These are phyloP conservation scores for Acanthamoeba castellanii DNA, from an alignment of 208 protist species.

Conservation along the genomic window DNA sequence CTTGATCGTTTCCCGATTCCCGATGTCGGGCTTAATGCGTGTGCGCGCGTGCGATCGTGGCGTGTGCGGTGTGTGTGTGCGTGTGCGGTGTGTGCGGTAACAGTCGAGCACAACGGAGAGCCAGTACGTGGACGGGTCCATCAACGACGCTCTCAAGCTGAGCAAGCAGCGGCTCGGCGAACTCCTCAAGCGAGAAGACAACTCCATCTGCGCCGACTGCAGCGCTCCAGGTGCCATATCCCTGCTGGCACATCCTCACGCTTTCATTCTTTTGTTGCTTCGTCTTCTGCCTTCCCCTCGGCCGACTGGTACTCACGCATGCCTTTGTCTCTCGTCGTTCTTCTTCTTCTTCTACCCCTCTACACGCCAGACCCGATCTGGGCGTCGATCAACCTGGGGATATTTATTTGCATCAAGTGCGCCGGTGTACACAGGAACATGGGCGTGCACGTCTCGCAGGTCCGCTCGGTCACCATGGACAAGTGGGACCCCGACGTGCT, in stretches of 20 bases:
- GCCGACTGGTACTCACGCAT: not conserved
- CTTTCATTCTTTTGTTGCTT: too few relatives aligned
- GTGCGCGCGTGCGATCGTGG: not conserved
- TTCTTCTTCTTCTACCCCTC: too few relatives aligned
- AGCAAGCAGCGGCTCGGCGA: constrained; percentile 61
- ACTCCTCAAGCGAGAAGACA: constrained; percentile 63
- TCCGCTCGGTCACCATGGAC: constrained; percentile 73
- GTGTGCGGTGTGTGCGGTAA: not conserved
- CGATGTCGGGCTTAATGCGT: not conserved
- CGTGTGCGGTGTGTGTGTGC: not conserved
- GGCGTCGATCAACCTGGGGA: constrained; percentile 80
- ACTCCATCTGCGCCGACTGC: constrained; percentile 83
- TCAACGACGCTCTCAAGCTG: constrained; percentile 5
- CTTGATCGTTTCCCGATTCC: not conserved
- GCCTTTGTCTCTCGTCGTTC: too few relatives aligned
- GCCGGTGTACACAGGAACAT: constrained; percentile 79
- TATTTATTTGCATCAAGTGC: constrained; percentile 85
- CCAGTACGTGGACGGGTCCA: constrained; percentile 15
- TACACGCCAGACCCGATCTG: constrained; percentile 75
- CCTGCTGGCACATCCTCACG: not conserved
- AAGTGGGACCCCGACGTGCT: constrained; percentile 29
- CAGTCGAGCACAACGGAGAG: not conserved
- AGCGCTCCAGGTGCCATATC: constrained; percentile 22
- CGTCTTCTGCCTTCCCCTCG: too few relatives aligned
- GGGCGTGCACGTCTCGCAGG: constrained; percentile 71